Percentiles rank a stretch among this genome's conserved stretches.
Evolutionary conservation across 164 flowering plant species (phyloP).

Genomic region (grape (Vitis vinifera)): DNA sequence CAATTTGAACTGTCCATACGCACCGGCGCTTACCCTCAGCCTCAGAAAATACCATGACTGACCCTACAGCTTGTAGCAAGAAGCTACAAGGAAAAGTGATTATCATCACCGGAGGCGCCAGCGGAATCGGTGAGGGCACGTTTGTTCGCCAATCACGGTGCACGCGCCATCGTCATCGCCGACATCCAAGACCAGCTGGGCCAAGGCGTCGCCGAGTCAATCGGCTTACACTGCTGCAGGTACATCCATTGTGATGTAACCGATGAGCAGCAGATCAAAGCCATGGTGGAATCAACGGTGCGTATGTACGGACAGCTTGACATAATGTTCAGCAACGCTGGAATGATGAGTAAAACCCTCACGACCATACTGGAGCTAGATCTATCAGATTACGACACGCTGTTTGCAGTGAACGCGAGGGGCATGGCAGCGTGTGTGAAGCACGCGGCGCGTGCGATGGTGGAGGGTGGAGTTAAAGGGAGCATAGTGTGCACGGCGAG

Average conservation of each 20-base stretch:
- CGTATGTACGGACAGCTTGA: conserved; percentile 30
- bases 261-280: conserved; percentile 35
- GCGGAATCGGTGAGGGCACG: background rate
- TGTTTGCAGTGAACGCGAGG: conserved; percentile 32
- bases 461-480: conserved; percentile 32
- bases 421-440: conserved; percentile 51
- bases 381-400: conserved; percentile 18
- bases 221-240: conserved; percentile 22
- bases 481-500: conserved; percentile 54
- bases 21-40: too few relatives aligned
- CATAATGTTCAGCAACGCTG: conserved; percentile 54
- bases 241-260: conserved; percentile 42
- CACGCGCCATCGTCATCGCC: conserved; percentile 29
- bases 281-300: conserved; percentile 28
- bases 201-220: conserved; percentile 26
- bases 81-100: too few relatives aligned
- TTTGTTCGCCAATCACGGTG: conserved; percentile 32
- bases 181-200: conserved; percentile 47
- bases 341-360: conserved; percentile 13
- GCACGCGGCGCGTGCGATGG: conserved; percentile 61
- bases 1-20: too few relatives aligned
- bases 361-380: conserved; percentile 35
- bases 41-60: too few relatives aligned
- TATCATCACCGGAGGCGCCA: too few relatives aligned
- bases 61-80: too few relatives aligned